Conservation (phyloP, 2,329 filamentous ascomycete genomes). For the Aspergillus texensis region DNA sequence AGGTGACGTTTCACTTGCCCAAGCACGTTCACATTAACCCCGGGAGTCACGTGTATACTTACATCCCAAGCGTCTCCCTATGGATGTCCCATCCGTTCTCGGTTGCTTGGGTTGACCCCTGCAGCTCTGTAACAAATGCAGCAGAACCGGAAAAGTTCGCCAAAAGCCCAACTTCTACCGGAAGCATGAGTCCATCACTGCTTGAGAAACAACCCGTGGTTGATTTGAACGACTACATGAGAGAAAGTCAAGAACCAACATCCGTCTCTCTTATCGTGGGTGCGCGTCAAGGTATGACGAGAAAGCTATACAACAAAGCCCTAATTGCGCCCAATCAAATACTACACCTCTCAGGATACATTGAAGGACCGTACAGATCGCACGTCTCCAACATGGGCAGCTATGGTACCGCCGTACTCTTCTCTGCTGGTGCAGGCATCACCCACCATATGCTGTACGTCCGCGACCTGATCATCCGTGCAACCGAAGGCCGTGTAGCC, state of each 20-base stretch:
- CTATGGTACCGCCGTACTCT: conserved; percentile 67
- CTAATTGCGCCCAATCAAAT: conserved; percentile 51
- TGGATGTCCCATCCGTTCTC: conserved; percentile 56
- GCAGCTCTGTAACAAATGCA: conserved; percentile 26
- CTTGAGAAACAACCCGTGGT: conserved; percentile 37
- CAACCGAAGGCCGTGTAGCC: conserved; percentile 55
- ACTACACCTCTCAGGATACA: conserved; percentile 57
- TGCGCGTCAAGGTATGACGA: conserved; percentile 66
- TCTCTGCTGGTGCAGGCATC: conserved; percentile 68
- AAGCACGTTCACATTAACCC: conserved; percentile 56
- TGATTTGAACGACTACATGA: conserved; percentile 27
- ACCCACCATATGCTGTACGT: conserved; percentile 67
- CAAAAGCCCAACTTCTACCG: conserved; percentile 13
- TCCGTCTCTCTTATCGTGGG: conserved; percentile 60
- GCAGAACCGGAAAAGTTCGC: conserved; percentile 21
- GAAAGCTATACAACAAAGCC: conserved; percentile 61
- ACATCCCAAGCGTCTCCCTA: conserved; percentile 54
- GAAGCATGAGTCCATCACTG: conserved; percentile 23
- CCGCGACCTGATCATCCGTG: conserved; percentile 59
- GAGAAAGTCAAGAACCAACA: conserved; percentile 32
- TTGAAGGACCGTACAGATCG: conserved; percentile 67
- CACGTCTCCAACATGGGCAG: conserved; percentile 59
- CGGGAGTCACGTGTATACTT: conserved; percentile 63
- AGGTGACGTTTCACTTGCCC: conserved; percentile 62
- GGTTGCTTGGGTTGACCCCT: conserved; percentile 49